These are phyloP conservation scores for Amniculicola lignicola DNA, from an alignment of 495 filamentous ascomycete genomes.

Conservation along the genomic window DNA sequence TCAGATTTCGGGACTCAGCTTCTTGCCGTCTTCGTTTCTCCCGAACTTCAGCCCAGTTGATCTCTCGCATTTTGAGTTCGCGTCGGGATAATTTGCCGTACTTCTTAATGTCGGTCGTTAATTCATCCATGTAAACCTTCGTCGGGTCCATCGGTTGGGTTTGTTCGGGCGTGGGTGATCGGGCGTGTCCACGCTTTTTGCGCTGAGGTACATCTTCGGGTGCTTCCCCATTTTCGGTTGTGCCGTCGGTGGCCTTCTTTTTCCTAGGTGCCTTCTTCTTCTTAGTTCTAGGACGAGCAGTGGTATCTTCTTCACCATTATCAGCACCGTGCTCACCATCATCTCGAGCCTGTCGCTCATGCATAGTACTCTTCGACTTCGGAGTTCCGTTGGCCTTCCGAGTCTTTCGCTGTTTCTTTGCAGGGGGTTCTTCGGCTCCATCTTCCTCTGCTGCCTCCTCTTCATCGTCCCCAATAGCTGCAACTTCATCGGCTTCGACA, in stretches of 20 bases:
- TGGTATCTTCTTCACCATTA: background rate
- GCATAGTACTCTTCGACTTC: conserved; percentile 30
- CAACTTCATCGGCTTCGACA: conserved; percentile 16
- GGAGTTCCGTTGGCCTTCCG: conserved; percentile 34
- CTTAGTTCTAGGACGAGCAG: background rate
- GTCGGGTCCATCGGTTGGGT: conserved; percentile 63
- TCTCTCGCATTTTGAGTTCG: conserved; percentile 54
- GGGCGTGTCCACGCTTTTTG: conserved; percentile 33
- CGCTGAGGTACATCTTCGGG: background rate
- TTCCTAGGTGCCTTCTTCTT: conserved; percentile 5
- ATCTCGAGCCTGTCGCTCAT: conserved; percentile 14
- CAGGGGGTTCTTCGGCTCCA: conserved; percentile 28
- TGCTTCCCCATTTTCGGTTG: background rate
- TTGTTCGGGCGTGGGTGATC: conserved; percentile 71
- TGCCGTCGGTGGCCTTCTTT: conserved; percentile 1
- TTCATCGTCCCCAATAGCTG: conserved; percentile 38
- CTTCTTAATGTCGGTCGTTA: no score
- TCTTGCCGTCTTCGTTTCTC: conserved; percentile 18
- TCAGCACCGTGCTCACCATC: background rate
- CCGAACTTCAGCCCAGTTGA: conserved; percentile 51
- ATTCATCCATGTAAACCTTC: conserved; percentile 78
- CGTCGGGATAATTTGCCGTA: conserved; percentile 79
- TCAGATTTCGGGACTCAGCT: no score
- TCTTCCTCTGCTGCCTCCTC: conserved; percentile 12
- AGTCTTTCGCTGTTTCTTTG: conserved; percentile 25